Conservation (phyloP, 2,329 filamentous ascomycete genomes). For the Zelopaecilomyces penicillatus region DNA sequence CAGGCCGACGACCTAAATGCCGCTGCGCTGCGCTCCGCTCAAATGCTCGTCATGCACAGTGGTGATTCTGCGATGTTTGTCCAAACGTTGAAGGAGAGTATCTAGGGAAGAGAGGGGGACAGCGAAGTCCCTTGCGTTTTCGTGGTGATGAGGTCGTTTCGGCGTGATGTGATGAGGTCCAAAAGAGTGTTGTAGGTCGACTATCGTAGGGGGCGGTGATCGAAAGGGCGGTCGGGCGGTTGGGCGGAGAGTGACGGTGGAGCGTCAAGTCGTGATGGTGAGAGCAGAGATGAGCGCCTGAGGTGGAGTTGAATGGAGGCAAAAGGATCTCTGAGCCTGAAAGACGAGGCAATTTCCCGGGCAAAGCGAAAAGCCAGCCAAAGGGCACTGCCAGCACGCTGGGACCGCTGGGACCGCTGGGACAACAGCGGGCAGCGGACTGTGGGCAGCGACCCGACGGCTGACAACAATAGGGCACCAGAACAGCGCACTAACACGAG, state of each 20-base stretch:
- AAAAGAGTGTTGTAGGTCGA: neutral
- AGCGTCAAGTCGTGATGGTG: neutral
- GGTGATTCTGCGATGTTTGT: neutral
- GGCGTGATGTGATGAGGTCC: neutral
- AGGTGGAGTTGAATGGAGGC: conserved; percentile 12
- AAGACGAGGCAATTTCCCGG: conserved; percentile 22
- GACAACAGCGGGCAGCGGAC: no score
- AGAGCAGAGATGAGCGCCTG: neutral
- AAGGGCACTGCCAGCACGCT: conserved; percentile 1
- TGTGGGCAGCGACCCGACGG: no score
- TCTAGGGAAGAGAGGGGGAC: neutral
- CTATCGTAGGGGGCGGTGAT: conserved; percentile 4
- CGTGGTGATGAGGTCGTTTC: neutral
- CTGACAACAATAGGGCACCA: no score
- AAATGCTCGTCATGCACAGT: conserved; percentile 23
- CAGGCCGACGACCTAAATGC: conserved; percentile 23
- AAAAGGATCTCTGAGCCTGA: conserved; percentile 18
- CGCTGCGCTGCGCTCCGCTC: conserved; percentile 24
- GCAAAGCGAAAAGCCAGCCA: conserved; percentile 5
- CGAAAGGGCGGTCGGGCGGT: neutral
- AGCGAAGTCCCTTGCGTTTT: neutral
- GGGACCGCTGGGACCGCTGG: neutral
- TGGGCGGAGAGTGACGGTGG: conserved; percentile 4
- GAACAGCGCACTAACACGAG: no score
- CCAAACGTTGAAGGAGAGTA: conserved; percentile 1